A percentile compares a stretch with the other conserved stretches of the same genome.
Evolutionary conservation across 148 eudicot genomes (phyloP).

Genomic region (Suaeda aralocaspica): DNA sequence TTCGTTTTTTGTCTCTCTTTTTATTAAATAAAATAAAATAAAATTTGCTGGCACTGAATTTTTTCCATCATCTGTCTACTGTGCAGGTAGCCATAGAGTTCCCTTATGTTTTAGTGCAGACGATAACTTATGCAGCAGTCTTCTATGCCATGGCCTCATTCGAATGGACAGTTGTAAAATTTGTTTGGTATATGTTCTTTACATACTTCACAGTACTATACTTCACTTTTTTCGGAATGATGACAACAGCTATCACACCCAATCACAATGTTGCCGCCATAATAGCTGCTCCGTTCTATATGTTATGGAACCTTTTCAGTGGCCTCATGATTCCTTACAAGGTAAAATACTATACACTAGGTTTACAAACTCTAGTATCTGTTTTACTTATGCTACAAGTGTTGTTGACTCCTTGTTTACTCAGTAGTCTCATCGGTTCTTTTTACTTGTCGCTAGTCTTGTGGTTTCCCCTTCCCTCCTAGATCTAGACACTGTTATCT

Average conservation of each 20-base stretch:
- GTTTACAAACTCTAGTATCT: not conserved
- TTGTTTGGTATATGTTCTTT: constrained; percentile 70
- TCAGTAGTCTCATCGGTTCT: no score
- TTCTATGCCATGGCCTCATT: constrained; percentile 86
- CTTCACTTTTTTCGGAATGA: constrained; percentile 98
- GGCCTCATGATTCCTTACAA: constrained; percentile 98
- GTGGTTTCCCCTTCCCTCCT: no score
- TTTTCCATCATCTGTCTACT: not conserved
- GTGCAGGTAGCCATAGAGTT: constrained; percentile 91
- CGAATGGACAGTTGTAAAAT: constrained; percentile 71
- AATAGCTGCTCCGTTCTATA: constrained; percentile 89
- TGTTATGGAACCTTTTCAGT: constrained; percentile 98
- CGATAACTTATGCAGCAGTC: constrained; percentile 69
- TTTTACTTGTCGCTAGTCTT: no score
- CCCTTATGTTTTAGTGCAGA: constrained; percentile 85
- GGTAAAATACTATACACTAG: constrained; percentile 39
- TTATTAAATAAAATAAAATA: no score
- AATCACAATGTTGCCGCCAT: constrained; percentile 89
- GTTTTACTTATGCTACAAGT: not conserved
- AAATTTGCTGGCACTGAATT: not conserved
- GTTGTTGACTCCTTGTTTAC: no score
- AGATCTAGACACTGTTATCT: no score
- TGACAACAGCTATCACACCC: constrained; percentile 96
- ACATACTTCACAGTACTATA: constrained; percentile 83
- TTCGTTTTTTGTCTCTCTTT: not conserved